These are phyloP conservation scores for Corchorus capsularis DNA, from an alignment of 345 rosid species.

Conservation along the genomic window DNA sequence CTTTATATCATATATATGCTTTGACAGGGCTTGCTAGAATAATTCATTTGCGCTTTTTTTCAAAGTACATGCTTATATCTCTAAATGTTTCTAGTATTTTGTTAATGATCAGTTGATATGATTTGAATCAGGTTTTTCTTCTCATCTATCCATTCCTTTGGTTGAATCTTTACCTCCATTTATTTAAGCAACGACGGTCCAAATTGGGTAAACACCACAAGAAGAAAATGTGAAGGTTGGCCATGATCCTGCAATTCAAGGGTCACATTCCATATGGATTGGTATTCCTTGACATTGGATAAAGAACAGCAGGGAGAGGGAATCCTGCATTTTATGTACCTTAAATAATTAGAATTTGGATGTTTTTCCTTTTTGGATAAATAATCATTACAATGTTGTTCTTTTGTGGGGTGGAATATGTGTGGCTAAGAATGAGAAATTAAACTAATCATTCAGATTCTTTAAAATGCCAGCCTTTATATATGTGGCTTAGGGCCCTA, in stretches of 20 bases:
- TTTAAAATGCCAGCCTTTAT: neutral
- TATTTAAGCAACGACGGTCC: conserved; percentile 68
- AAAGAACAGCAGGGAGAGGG: no score
- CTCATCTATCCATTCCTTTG: conserved; percentile 71
- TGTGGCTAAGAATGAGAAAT: neutral
- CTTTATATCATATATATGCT: no score
- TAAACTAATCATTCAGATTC: neutral
- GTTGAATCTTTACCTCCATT: conserved; percentile 71
- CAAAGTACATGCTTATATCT: neutral
- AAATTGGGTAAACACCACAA: conserved; percentile 53
- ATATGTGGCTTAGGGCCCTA: no score
- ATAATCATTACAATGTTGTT: neutral
- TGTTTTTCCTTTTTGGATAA: no score
- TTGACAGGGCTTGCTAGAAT: neutral
- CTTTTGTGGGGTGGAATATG: neutral
- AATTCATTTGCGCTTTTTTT: neutral
- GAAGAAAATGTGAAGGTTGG: conserved; percentile 41
- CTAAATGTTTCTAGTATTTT: neutral
- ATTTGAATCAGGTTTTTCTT: conserved; percentile 52
- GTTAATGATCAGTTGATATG: neutral
- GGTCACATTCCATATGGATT: neutral
- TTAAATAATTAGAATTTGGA: no score
- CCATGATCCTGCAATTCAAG: neutral
- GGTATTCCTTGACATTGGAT: neutral
- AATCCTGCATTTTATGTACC: neutral